These are phyloP conservation scores for Sporothrix mexicana DNA, from an alignment of 2,329 filamentous ascomycete genomes.

Conservation along the genomic window DNA sequence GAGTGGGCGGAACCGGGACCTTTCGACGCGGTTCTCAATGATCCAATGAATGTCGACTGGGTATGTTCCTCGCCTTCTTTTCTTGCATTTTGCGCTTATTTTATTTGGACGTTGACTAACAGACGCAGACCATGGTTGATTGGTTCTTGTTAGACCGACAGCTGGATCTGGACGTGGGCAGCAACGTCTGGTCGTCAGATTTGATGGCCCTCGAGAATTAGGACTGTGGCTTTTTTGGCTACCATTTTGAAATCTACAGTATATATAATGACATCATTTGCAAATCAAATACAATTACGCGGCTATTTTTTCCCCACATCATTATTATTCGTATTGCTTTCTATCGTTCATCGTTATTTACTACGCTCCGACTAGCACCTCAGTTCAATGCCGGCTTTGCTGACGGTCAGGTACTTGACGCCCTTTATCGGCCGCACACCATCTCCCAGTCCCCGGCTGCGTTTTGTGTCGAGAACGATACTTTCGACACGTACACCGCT, in stretches of 20 bases:
- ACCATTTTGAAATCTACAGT: neutral
- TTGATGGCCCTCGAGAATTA: constrained; percentile 34
- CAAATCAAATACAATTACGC: neutral
- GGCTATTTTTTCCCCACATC: neutral
- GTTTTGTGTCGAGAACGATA: constrained; percentile 73
- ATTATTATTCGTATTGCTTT: neutral
- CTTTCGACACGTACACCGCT: constrained; percentile 72
- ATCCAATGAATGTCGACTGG: constrained; percentile 38
- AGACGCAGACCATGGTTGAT: constrained; percentile 36
- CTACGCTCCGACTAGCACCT: constrained; percentile 55
- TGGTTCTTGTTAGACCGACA: constrained; percentile 35
- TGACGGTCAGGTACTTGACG: constrained; percentile 91
- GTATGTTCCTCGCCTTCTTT: constrained; percentile 18
- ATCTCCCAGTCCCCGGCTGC: constrained; percentile 83
- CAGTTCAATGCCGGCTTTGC: constrained; percentile 68
- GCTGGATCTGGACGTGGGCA: constrained; percentile 30
- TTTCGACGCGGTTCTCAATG: constrained; percentile 35
- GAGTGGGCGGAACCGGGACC: constrained; percentile 36
- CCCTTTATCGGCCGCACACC: constrained; percentile 95
- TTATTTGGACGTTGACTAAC: neutral
- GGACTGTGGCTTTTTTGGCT: neutral
- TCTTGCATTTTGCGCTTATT: neutral
- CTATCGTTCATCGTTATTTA: neutral
- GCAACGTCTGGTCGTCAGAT: constrained; percentile 37
- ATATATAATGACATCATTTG: neutral